A percentile compares a stretch with the other conserved stretches of the same genome.
Conservation (phyloP, 2,329 filamentous ascomycete genomes). For the Dactylellina cionopaga region DNA sequence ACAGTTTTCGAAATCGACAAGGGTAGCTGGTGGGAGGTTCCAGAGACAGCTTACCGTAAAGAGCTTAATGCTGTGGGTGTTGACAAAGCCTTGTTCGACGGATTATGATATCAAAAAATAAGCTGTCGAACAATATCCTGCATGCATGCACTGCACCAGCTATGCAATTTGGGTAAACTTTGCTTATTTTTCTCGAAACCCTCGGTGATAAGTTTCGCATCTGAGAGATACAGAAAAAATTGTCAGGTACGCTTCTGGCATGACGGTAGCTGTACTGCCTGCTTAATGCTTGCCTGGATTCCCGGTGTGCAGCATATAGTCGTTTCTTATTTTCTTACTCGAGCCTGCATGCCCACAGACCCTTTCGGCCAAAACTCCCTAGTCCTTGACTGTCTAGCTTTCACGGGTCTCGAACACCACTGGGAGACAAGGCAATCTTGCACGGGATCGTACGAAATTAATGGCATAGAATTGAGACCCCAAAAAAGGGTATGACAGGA, state of each 20-base stretch:
- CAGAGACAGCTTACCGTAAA: conserved; percentile 46
- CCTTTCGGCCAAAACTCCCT: conserved; percentile 27
- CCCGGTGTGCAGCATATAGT: conserved; percentile 3
- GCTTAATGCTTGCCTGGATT: conserved; percentile 28
- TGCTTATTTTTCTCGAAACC: conserved; percentile 52
- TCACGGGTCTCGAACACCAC: conserved; percentile 14
- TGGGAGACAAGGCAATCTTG: conserved; percentile 21
- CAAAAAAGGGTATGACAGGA: not conserved
- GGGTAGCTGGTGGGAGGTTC: conserved; percentile 36
- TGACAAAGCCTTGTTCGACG: conserved; percentile 50
- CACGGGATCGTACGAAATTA: conserved; percentile 17
- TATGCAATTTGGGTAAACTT: conserved; percentile 37
- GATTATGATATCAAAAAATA: conserved; percentile 54
- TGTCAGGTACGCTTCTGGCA: conserved; percentile 36
- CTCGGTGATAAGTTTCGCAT: conserved; percentile 27
- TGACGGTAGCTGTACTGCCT: conserved; percentile 28
- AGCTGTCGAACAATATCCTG: conserved; percentile 52
- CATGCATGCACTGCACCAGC: conserved; percentile 43
- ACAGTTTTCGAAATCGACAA: conserved; percentile 39
- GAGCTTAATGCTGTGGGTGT: conserved; percentile 52
- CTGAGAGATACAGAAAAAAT: conserved; percentile 22
- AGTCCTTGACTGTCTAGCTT: conserved; percentile 4
- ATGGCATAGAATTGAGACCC: conserved; percentile 8
- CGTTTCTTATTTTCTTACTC: conserved; percentile 51
- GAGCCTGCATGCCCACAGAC: conserved; percentile 49